Percentiles rank a stretch among this genome's conserved stretches.
These are phyloP conservation scores for Penicillium waksmanii DNA, from an alignment of 495 filamentous ascomycete genomes.

Conservation along the genomic window DNA sequence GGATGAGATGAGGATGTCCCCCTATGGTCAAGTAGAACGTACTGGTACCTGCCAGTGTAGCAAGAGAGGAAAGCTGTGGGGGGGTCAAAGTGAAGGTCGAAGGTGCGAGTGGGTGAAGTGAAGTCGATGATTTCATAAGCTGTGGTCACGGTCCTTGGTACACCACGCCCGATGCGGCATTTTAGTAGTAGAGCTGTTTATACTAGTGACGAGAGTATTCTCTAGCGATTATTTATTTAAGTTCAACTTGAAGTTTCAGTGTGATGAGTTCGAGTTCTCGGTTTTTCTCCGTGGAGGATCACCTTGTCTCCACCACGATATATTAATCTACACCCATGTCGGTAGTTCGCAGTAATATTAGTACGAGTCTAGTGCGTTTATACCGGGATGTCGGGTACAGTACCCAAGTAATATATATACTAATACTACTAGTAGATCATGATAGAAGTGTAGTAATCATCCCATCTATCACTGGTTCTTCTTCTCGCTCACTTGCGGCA, in stretches of 20 bases:
- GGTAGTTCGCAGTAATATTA: no score
- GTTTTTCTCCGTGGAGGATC: neutral
- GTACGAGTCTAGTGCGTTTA: no score
- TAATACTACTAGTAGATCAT: neutral
- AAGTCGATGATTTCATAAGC: constrained; percentile 30
- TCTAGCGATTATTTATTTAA: neutral
- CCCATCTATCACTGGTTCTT: constrained; percentile 7
- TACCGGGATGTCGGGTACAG: no score
- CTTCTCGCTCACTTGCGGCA: constrained; percentile 60
- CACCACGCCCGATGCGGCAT: neutral
- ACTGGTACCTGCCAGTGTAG: no score
- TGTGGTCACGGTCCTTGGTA: constrained; percentile 15
- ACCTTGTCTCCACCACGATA: neutral
- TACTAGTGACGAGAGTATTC: no score
- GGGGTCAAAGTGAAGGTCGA: neutral
- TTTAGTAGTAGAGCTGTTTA: neutral
- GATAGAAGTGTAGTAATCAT: no score
- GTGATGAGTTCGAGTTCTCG: no score
- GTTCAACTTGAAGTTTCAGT: no score
- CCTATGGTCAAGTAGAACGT: no score
- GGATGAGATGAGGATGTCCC: neutral
- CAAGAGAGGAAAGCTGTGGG: neutral
- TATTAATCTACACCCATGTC: neutral
- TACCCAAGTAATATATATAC: no score
- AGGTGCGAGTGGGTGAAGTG: neutral